Conservation (phyloP, 768 basidiomycete genomes). For the Pisolithus microcarpus region DNA sequence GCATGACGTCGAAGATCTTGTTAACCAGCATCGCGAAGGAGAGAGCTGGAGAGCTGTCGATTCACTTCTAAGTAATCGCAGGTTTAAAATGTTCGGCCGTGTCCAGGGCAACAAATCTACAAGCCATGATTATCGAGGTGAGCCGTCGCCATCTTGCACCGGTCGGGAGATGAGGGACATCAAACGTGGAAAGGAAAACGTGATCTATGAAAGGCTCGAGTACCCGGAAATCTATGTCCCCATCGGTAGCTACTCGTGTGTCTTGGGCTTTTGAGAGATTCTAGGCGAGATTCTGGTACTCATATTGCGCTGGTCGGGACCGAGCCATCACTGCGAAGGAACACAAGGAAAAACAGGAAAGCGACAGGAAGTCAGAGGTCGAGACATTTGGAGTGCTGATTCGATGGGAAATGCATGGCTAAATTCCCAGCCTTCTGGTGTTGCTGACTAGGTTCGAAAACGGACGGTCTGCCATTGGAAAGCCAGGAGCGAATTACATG, state of each 20-base stretch:
- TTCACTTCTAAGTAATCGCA: neutral
- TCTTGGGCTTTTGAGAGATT: neutral
- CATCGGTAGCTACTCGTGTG: too few species aligned
- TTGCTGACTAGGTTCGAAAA: neutral
- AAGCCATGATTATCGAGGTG: neutral
- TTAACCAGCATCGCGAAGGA: neutral
- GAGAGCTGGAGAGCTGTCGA: neutral
- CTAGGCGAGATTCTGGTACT: neutral
- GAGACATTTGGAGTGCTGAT: too few species aligned
- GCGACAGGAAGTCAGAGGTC: neutral
- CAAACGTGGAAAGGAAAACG: neutral
- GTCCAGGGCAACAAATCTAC: neutral
- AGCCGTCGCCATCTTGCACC: neutral
- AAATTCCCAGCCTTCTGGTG: conserved; percentile 1
- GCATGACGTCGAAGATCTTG: too few species aligned
- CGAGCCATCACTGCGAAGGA: too few species aligned
- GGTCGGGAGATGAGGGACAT: neutral
- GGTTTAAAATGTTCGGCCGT: neutral
- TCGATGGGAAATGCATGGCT: neutral
- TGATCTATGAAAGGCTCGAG: neutral
- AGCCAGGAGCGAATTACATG: neutral
- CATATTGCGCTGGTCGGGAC: neutral
- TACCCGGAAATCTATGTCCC: neutral
- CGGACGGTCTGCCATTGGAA: neutral
- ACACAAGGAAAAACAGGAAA: neutral